phyloP scores from a whole-genome alignment of 306 rosid genomes.

The Glycine latifolia region DNA sequence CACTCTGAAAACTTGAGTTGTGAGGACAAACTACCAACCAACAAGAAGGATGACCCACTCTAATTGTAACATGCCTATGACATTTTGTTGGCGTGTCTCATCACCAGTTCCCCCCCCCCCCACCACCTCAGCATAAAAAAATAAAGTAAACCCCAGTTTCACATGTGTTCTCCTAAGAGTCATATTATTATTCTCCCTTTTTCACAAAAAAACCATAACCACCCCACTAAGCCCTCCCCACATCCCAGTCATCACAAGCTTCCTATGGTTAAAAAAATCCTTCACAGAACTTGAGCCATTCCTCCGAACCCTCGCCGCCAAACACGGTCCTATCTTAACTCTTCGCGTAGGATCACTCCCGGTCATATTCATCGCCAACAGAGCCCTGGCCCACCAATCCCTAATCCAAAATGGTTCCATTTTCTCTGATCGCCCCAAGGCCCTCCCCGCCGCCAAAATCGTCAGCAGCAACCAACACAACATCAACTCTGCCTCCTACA shows the following conservation, averaged over 20 bases:
- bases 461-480: too few species aligned
- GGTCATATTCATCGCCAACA: conserved; percentile 48
- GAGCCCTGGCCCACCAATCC: conserved; percentile 50
- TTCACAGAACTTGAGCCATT: conserved; percentile 1
- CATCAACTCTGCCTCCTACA: too few species aligned
- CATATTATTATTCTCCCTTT: not conserved
- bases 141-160: too few species aligned
- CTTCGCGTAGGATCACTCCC: conserved; percentile 42
- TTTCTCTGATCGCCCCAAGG: conserved; percentile 50
- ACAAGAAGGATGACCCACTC: too few species aligned
- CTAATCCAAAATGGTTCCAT: conserved; percentile 43
- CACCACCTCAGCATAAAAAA: too few species aligned
- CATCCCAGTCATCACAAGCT: conserved; percentile 36
- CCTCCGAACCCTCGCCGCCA: conserved; percentile 41
- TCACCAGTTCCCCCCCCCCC: too few species aligned
- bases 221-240: conserved; percentile 44
- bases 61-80: too few species aligned
- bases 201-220: not conserved
- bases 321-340: conserved; percentile 52
- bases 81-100: too few species aligned
- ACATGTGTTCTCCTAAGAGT: not conserved
- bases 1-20: too few species aligned
- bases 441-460: not conserved
- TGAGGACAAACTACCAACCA: too few species aligned
- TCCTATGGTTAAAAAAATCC: conserved; percentile 1